A percentile compares a stretch with the other conserved stretches of the same genome.
Evolutionary conservation across 345 rosid genomes (phyloP).

Genomic region (Salix koriyanagi): DNA sequence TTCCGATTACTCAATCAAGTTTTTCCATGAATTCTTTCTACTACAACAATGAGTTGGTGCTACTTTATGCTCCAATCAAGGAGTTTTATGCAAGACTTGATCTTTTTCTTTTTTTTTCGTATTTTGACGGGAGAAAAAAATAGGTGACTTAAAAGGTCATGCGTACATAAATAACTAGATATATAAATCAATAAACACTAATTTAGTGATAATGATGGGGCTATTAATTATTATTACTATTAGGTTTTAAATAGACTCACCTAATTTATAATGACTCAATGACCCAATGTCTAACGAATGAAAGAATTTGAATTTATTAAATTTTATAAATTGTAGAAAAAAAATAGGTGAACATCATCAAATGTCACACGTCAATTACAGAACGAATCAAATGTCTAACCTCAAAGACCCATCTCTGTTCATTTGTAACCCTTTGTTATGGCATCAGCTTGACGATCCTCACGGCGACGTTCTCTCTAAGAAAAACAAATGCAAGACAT

Average conservation of each 20-base stretch:
- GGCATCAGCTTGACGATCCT: constrained; percentile 34
- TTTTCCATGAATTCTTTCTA: background rate
- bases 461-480: constrained; percentile 35
- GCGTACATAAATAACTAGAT: no score
- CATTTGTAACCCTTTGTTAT: constrained; percentile 19
- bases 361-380: background rate
- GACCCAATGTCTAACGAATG: no score
- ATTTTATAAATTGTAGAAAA: no score
- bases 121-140: background rate
- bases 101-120: background rate
- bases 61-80: background rate
- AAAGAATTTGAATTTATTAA: no score
- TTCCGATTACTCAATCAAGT: background rate
- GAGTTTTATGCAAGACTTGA: background rate
- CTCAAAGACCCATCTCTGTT: background rate
- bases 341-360: background rate
- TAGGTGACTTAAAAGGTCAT: background rate
- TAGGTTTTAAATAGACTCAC: no score
- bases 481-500: background rate
- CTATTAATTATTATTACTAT: no score
- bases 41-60: background rate
- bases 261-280: no score
- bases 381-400: background rate
- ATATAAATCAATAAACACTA: no score
- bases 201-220: no score